phyloP scores from a whole-genome alignment of 1,284 basidiomycete genomes.

The Austropuccinia psidii region DNA sequence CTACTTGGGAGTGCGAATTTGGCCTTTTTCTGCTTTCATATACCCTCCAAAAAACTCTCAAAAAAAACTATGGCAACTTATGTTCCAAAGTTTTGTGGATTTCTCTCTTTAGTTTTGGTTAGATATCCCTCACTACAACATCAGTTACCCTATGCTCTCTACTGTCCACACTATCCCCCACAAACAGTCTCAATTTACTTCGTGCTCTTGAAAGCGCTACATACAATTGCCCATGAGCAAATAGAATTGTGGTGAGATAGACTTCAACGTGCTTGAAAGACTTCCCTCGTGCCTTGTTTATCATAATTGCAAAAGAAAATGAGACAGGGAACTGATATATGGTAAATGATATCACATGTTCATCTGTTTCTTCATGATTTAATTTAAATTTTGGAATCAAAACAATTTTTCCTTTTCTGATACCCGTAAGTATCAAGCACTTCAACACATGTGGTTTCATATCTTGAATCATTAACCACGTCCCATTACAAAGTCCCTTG shows the following conservation, averaged over 20 bases:
- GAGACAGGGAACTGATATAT: background rate
- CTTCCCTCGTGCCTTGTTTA: conserved; percentile 16
- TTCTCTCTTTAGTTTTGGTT: no score
- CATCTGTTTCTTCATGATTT: background rate
- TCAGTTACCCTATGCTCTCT: no score
- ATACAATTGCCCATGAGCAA: conserved; percentile 12
- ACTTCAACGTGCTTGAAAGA: background rate
- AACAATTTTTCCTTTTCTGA: background rate
- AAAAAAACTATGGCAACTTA: no score
- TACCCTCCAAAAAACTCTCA: no score
- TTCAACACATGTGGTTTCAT: background rate
- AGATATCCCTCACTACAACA: no score
- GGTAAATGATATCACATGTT: background rate
- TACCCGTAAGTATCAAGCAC: background rate
- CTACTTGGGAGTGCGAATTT: no score
- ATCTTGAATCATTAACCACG: background rate
- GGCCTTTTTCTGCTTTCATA: no score
- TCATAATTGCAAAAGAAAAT: background rate
- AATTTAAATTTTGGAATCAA: background rate
- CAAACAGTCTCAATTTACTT: no score
- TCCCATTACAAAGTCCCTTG: background rate
- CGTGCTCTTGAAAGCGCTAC: background rate
- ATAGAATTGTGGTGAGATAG: background rate
- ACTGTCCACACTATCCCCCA: no score
- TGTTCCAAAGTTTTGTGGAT: no score